These are phyloP conservation scores for Penicillium digitatum DNA, from an alignment of 2,329 filamentous ascomycete genomes.

Conservation along the genomic window DNA sequence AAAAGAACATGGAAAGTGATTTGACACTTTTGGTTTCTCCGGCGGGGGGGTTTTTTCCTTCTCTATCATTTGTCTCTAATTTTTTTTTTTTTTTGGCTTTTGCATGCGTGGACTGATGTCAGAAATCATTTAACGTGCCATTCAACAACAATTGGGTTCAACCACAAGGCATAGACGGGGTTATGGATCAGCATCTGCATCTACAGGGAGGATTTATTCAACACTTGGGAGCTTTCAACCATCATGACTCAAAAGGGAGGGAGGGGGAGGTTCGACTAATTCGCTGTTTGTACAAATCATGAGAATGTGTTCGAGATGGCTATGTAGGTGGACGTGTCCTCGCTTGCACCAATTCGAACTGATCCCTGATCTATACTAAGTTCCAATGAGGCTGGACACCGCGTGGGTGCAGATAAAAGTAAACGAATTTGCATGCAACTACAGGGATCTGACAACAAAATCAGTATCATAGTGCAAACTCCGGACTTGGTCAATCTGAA, in stretches of 20 bases:
- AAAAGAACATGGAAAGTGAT: neutral
- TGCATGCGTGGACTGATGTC: neutral
- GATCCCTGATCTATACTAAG: too few species aligned
- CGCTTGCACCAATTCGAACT: too few species aligned
- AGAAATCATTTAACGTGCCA: slow-evolving; percentile 12
- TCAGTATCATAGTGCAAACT: too few species aligned
- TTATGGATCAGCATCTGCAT: slow-evolving; percentile 18
- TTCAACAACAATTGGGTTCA: slow-evolving; percentile 30
- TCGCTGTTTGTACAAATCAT: slow-evolving; percentile 21
- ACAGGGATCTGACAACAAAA: too few species aligned
- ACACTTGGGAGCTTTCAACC: slow-evolving; percentile 28
- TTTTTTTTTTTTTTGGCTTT: neutral
- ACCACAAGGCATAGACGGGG: slow-evolving; percentile 26
- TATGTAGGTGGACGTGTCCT: too few species aligned
- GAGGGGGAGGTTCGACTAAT: neutral
- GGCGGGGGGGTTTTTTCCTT: neutral
- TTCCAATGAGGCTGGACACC: neutral
- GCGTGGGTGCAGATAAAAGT: neutral
- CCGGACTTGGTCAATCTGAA: too few species aligned
- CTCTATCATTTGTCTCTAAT: neutral
- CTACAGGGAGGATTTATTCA: slow-evolving; percentile 25
- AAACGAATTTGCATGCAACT: too few species aligned
- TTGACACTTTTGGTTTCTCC: neutral
- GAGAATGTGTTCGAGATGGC: neutral
- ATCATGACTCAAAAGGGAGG: slow-evolving; percentile 17